Evolutionary conservation across 768 basidiomycete genomes (phyloP).

Genomic region (Suillus luteus): DNA sequence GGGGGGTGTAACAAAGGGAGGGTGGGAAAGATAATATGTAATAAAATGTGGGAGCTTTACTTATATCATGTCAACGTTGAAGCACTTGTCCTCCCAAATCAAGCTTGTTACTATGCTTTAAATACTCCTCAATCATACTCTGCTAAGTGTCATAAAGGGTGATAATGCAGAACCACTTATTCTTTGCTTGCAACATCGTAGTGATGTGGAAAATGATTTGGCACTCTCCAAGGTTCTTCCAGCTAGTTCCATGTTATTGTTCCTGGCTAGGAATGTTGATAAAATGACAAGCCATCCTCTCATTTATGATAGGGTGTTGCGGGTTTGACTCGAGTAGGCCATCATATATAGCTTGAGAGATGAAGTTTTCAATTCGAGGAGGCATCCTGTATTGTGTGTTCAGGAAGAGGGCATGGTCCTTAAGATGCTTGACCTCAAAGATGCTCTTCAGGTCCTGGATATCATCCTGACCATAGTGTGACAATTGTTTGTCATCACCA

Average conservation of each 20-base stretch:
- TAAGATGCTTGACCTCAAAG: constrained; percentile 72
- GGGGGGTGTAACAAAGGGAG: too few species aligned
- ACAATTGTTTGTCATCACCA: constrained; percentile 72
- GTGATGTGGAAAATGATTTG: constrained; percentile 59
- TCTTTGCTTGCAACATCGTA: constrained; percentile 50
- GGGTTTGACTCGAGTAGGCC: constrained; percentile 54
- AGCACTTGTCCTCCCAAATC: constrained; percentile 68
- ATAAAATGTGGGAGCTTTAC: too few species aligned
- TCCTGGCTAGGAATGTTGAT: constrained; percentile 55
- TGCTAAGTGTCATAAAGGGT: constrained; percentile 84
- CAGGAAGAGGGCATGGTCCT: constrained; percentile 51
- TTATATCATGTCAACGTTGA: constrained; percentile 58
- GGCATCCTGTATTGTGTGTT: constrained; percentile 88
- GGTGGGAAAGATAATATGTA: too few species aligned
- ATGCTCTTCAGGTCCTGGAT: constrained; percentile 67
- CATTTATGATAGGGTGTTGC: constrained; percentile 47
- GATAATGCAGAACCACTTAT: constrained; percentile 61
- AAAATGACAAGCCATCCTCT: constrained; percentile 59
- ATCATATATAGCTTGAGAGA: constrained; percentile 69
- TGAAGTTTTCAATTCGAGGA: constrained; percentile 70
- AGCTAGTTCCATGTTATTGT: constrained; percentile 38
- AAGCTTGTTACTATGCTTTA: constrained; percentile 52
- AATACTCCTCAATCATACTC: constrained; percentile 51
- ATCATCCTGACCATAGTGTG: constrained; percentile 77
- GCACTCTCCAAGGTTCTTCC: constrained; percentile 58